phyloP scores from a whole-genome alignment of 768 basidiomycete genomes.

The Auricularia heimuer region DNA sequence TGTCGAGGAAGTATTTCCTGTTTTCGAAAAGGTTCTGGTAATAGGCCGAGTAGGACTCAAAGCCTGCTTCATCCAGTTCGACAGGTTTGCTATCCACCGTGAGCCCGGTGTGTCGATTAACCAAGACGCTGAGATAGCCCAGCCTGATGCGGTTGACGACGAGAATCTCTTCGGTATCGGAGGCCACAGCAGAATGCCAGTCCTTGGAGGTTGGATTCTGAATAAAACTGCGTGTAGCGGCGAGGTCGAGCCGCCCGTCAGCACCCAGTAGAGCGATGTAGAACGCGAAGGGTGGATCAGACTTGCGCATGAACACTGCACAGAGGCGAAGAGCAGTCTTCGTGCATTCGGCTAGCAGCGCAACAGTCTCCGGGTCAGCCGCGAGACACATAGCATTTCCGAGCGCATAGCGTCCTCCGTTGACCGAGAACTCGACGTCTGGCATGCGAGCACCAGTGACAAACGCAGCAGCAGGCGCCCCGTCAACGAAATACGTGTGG shows the following conservation, averaged over 20 bases:
- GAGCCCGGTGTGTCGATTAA: neutral
- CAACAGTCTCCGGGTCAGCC: neutral
- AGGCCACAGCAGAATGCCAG: neutral
- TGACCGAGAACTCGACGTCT: constrained; percentile 27
- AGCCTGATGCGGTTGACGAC: neutral
- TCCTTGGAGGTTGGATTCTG: neutral
- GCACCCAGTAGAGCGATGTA: constrained; percentile 58
- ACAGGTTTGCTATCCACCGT: neutral
- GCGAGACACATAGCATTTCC: neutral
- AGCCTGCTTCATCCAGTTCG: neutral
- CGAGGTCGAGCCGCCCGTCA: constrained; percentile 44
- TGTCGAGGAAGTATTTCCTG: neutral
- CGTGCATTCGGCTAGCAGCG: neutral
- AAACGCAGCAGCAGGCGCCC: constrained; percentile 44
- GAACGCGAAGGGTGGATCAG: constrained; percentile 41
- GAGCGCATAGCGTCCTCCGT: neutral
- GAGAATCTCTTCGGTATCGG: neutral
- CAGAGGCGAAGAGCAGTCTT: neutral
- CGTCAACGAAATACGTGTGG: constrained; percentile 49
- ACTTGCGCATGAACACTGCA: neutral
- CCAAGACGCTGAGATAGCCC: constrained; percentile 1
- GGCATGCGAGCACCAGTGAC: constrained; percentile 55
- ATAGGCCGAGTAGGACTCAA: neutral
- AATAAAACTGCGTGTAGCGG: constrained; percentile 29
- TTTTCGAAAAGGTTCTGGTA: neutral